A percentile compares a stretch with the other conserved stretches of the same genome.
Conservation (phyloP, 2,329 filamentous ascomycete species). For the Bipolaris victoriae region DNA sequence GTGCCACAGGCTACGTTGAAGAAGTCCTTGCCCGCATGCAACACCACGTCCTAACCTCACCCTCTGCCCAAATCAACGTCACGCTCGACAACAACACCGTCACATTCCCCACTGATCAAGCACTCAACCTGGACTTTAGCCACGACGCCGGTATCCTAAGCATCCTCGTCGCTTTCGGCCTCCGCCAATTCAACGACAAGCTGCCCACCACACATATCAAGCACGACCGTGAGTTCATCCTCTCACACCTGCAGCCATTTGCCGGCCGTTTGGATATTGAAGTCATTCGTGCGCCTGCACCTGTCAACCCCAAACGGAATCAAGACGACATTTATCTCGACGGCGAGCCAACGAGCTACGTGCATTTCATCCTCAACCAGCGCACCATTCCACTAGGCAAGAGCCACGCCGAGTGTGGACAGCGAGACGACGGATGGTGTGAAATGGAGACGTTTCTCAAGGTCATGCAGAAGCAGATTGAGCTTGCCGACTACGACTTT, state of each 20-base stretch:
- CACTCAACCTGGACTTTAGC: slow-evolving; percentile 77
- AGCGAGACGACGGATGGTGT: slow-evolving; percentile 76
- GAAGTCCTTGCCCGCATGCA: slow-evolving; percentile 74
- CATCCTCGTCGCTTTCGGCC: slow-evolving; percentile 73
- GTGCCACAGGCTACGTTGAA: slow-evolving; percentile 57
- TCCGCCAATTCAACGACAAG: slow-evolving; percentile 69
- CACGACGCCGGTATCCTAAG: slow-evolving; percentile 77
- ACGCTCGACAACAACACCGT: slow-evolving; percentile 70
- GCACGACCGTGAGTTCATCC: slow-evolving; percentile 64
- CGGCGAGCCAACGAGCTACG: slow-evolving; percentile 67
- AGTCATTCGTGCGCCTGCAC: slow-evolving; percentile 70
- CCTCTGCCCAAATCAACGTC: slow-evolving; percentile 61
- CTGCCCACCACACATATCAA: slow-evolving; percentile 64
- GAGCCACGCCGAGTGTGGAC: slow-evolving; percentile 70
- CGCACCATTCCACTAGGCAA: slow-evolving; percentile 71
- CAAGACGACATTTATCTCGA: slow-evolving; percentile 55
- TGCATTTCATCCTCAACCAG: slow-evolving; percentile 78
- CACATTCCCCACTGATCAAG: slow-evolving; percentile 77
- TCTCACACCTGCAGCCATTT: slow-evolving; percentile 73
- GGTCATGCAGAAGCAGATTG: slow-evolving; percentile 65
- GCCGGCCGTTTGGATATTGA: slow-evolving; percentile 76
- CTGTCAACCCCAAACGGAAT: slow-evolving; percentile 52
- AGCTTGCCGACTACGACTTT: slow-evolving; percentile 66
- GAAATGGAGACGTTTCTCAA: slow-evolving; percentile 71
- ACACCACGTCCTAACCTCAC: slow-evolving; percentile 62